Evolutionary conservation across 768 basidiomycete species (phyloP), one percentile per base, ranked within the genome.

Genomic region (Tricholoma bakamatsutake): DNA sequence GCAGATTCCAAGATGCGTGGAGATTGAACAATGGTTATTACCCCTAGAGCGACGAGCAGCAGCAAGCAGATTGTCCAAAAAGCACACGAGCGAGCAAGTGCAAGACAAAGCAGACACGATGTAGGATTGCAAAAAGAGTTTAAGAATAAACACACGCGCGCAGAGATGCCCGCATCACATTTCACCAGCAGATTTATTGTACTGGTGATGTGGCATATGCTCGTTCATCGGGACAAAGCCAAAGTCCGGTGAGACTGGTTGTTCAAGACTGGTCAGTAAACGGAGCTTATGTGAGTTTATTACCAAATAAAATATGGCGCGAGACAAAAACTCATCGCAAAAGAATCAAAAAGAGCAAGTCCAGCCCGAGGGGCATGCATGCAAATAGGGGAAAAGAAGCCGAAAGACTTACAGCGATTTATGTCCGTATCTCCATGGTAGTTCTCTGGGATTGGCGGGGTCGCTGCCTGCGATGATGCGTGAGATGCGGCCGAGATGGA

Each of bases 221-320:
- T 88, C 88, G 70, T 84, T 88, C 86, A 90, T 86, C 64, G 80
- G 77, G 66, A 90, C 87, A 73, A 83, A 90, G 58, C 86, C 89
- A 76, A 88, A 90, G 78, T 90, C 88, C 71, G 88, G 88, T 65
- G 88, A 87, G 80, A 86, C 88, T 86, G 73, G 57, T 66, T 59
- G 61, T 63, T 64, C 60, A 71, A 71, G 69, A 76, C 71, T 74
- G 66, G 74, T 80, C 73, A 79, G 76, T 77, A 76, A 74, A 71
- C 59, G 64, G 59, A 65, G 37, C 53, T 53, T 64, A n/a, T 34
- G 70, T 65, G 66, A 74, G 73, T 64, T 24, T 24, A 24, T 24
- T 24, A 69, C 65, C 54, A 67, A 55, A 55, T 59, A 57, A 50
- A 58, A 52, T 57, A 31, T 57, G 17, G 45, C 17, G 28, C 47